These are phyloP conservation scores for Entomortierella beljakovae DNA, from an alignment of 192 early-diverging fungal genomes.

Conservation along the genomic window DNA sequence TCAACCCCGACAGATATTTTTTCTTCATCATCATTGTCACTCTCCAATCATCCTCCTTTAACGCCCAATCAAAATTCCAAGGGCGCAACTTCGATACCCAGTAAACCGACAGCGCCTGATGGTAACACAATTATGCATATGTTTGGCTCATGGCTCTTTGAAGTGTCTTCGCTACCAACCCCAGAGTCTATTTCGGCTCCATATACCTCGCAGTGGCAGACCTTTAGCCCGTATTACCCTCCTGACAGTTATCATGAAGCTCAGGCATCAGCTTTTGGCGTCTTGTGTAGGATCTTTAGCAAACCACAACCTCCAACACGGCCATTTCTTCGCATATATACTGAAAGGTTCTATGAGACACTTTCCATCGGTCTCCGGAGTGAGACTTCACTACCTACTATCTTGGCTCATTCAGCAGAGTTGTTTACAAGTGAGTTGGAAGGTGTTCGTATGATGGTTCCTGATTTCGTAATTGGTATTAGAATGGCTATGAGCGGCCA, in stretches of 20 bases:
- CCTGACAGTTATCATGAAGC: constrained; percentile 61
- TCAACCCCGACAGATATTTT: constrained; percentile 45
- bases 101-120: constrained; percentile 59
- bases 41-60: constrained; percentile 15
- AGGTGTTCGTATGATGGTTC: constrained; percentile 78
- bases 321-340: constrained; percentile 72
- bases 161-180: constrained; percentile 60
- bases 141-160: constrained; percentile 87
- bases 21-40: constrained; percentile 38
- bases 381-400: constrained; percentile 74
- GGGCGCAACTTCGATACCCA: background rate
- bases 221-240: constrained; percentile 29
- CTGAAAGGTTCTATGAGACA: constrained; percentile 79
- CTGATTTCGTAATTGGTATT: constrained; percentile 78
- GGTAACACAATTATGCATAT: constrained; percentile 85
- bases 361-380: constrained; percentile 69
- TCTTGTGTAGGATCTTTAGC: constrained; percentile 82
- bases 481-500: constrained; percentile 58
- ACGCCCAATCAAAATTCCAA: constrained; percentile 6
- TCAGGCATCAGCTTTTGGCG: constrained; percentile 75
- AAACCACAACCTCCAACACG: constrained; percentile 65
- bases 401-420: constrained; percentile 69
- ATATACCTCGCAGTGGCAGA: constrained; percentile 27
- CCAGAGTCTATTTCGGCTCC: constrained; percentile 37
- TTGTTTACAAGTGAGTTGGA: constrained; percentile 77